Base-by-base conservation (phyloP, 179 eudicot genomes). In the Spergularia azorica region DNA sequence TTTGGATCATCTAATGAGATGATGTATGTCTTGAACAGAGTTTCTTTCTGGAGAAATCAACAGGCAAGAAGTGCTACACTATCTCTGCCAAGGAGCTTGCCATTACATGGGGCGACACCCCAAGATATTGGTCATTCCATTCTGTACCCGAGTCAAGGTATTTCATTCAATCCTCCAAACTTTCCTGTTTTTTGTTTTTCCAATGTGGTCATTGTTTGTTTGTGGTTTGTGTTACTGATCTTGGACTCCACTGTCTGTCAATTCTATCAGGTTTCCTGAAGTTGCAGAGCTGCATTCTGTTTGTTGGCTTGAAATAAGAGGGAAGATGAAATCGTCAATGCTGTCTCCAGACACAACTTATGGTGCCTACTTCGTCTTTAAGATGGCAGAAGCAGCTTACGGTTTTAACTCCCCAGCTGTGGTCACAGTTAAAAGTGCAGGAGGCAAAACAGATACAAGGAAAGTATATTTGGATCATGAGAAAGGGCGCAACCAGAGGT, bases 91-190 rank as follows among this genome's bases (percentile, higher is more conserved):
- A 84, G 76, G 79, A 75, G 60, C 96, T 92, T 54, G 0, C 32
- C 21, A 89, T 91, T 71, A 72, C 71, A 13, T 91, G 96, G 97
- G 81, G 81, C 12, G 87, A 90, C 36, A 79, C 86, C n/a, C 94
- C 96, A 9, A 59, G 18, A 41, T 87, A 91, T 55, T 92, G 97
- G 96, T 65, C 75, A 61, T 91, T 91, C 93, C 82, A 69, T 77
- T 73, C 94, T 20, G 60, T 71, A 3, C 86, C 86, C 0, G 85
- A 13, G 14, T 52, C 57, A 20, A 17, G 74, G 74, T 71, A 9
- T 70, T 71, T 32, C 62, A 36, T 16, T 14, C 16, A 9, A 2
- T 55, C 11, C 62, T 7, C 1, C 2, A 10, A 39, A 18, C 8
- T 8, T 5, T 38, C 36, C 18, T 16, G 26, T 55, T 13, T 13